Evolutionary conservation across 2,329 filamentous ascomycete species (phyloP), one percentile per base, ranked within the genome.

Genomic region (Xylariaceae sp.): DNA sequence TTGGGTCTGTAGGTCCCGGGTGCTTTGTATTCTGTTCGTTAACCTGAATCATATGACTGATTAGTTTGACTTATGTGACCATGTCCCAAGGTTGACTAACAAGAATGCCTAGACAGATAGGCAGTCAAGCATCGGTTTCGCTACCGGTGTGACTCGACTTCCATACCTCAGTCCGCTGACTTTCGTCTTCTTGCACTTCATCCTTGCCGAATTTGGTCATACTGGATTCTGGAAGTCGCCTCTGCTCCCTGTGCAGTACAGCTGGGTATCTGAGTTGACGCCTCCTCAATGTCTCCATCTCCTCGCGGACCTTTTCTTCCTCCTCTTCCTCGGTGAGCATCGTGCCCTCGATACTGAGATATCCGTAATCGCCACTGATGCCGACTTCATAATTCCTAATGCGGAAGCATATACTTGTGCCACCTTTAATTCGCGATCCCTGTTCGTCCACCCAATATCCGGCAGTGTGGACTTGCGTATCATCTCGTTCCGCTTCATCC

Each of bases 281-380:
- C 35, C 69, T 65, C 61, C 72, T 68, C 50, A 72, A 62, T 51
- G 58, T 43, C 61, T 75, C 71, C 63, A 71, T 74, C 67, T 87
- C 83, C 55, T 82, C 76, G 7, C 78, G 76, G 40, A 83, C 74
- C 24, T 89, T 74, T 21, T 75, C 74, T 60, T 74, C 76, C 73
- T 95, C 91, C 20, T 85, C 86, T 16, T 83, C 81, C 36, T 81
- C 81, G 40, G 81, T 78, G 43, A 96, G 74, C 81, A 96, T 87
- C n/a, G 90, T 95, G 21, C 92, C 93, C 70, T 94, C 88, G 57
- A 97, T 86, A 62, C 88, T 92, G 56, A 96, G 74, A 68, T 93
- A 94, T 9, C 89, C 91, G 55, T 87, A 87, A 62, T 87, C 84
- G 46, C 85, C 84, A 60, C 88, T 90, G 40, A 85, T 81, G 23